Base-by-base conservation (phyloP, 352 stramenopile genomes). In the Pythium apleroticum region DNA sequence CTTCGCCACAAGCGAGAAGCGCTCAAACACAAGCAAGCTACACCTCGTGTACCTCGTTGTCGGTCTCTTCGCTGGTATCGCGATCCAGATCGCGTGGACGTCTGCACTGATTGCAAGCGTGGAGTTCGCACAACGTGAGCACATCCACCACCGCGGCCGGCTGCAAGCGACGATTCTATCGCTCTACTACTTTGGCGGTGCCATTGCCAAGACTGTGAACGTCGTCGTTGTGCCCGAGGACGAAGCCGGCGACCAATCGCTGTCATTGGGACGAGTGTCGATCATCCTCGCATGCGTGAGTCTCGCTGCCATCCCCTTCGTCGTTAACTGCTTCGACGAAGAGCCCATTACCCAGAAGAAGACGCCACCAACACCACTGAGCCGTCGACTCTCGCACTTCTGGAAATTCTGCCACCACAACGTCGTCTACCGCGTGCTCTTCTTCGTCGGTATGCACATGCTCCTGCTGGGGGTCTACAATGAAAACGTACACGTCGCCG, bases 81-180 rank as follows among this genome's bases (percentile, higher is more conserved):
- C 30, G 7, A 57, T 69, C 33, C 54, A 69, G 48, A 55, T 69
- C 45, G 33, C 49, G 46, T 69, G 55, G 54, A 53, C 65, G 49
- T 25, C 60, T 12, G 20, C 66, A 4, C 1, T 68, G 15, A 45
- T 48, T 6, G 31, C 48, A 0, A 63, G 22, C 22, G 60, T 72
- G 30, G 59, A 72, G 61, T 65, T 60, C 19, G 66, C 66, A 28
- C 66, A 72, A 43, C 60, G 59, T 9, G 66, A 72, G 43, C 61
- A 49, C 9, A 30, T 69, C 14, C 39, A 50, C 20, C 48, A 61
- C 17, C 66, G 66, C 15, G 66, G 66, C 15, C 25, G 43, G 5
- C 30, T 63, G 3, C 65, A 72, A 24, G 63, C 43, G 15, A 58
- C 57, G 20, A 20, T 55, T 7, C n/a, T 69, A 4, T 12, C 17